Base-by-base conservation (phyloP, 495 filamentous ascomycete genomes). In the Lentithecium fluviatile region DNA sequence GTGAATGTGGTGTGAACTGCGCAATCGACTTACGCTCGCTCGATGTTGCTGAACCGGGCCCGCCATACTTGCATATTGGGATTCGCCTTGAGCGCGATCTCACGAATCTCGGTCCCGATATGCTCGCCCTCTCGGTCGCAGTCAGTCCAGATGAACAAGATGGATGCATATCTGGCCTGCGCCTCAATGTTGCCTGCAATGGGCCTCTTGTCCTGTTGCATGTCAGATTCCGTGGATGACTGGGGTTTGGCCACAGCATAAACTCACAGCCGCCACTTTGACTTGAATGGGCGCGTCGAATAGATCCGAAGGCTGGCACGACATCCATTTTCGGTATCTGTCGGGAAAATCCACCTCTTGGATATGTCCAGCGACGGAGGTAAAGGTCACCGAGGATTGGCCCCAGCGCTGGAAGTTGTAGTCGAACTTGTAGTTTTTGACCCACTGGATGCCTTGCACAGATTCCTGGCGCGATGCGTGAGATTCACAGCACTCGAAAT, bases 101-200 rank as follows among this genome's bases (percentile, higher is more conserved):
- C 82, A 37, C 90, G 84, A 51, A 98, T 91, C 69, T 97, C 95
- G n/a, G 87, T 77, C 0, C 94, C 94, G 61, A 98, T 98, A 67
- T 97, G 87, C 74, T 98, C 94, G 15, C 94, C 94, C 79, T 98
- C 94, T 49, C 92, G 85, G 79, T 98, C 94, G 75, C 94, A 97
- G 79, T 98, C 94, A 0, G 94, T 98, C 94, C 94, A 98, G 67
- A 98, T 96, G 72, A 91, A 94, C 13, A 98, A 79, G 19, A 83
- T 83, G 65, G 78, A 80, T 53, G 83, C 76, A 65, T 81, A 79
- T 45, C 81, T 81, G 12, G 95, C 94, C 72, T 94, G 84, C 6
- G 77, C 73, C 46, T 85, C 79, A 68, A 98, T 97, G 68, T 98
- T 98, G 5, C 83, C 77, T 8, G 91, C 90, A 55, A 97, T 88